These are phyloP conservation scores for Domatiomyces catenatus DNA, from an alignment of 2,329 filamentous ascomycete genomes.

Conservation along the genomic window DNA sequence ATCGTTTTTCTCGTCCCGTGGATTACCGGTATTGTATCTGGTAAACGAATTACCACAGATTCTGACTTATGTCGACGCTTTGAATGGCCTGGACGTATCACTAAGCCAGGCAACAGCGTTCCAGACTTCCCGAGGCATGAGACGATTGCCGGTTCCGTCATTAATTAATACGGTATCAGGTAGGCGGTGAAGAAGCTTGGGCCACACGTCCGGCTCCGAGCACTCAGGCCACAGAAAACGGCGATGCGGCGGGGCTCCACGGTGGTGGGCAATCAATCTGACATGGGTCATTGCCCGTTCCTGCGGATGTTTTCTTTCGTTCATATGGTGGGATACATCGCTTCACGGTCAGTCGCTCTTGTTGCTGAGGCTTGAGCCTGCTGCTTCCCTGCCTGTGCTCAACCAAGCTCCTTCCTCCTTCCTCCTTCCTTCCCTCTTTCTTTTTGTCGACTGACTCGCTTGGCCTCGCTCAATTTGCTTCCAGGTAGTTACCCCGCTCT, in stretches of 20 bases:
- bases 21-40: too few relatives aligned
- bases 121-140: neutral
- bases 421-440: neutral
- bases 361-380: neutral
- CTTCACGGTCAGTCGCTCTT: neutral
- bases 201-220: neutral
- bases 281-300: neutral
- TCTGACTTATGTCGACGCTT: neutral
- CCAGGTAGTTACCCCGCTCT: neutral
- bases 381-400: neutral
- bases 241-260: neutral
- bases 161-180: too few relatives aligned
- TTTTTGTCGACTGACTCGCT: neutral
- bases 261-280: neutral
- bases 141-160: neutral
- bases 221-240: neutral
- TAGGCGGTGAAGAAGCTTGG: neutral
- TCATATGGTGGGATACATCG: neutral
- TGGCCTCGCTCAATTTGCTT: neutral
- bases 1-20: too few relatives aligned
- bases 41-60: neutral
- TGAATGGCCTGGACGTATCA: neutral
- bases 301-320: neutral
- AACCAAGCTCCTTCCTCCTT: neutral
- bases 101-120: neutral